A percentile compares a stretch with the other conserved stretches of the same genome.
These are phyloP conservation scores for Testicularia cyperi DNA, from an alignment of 1,284 basidiomycete genomes.

Conservation along the genomic window DNA sequence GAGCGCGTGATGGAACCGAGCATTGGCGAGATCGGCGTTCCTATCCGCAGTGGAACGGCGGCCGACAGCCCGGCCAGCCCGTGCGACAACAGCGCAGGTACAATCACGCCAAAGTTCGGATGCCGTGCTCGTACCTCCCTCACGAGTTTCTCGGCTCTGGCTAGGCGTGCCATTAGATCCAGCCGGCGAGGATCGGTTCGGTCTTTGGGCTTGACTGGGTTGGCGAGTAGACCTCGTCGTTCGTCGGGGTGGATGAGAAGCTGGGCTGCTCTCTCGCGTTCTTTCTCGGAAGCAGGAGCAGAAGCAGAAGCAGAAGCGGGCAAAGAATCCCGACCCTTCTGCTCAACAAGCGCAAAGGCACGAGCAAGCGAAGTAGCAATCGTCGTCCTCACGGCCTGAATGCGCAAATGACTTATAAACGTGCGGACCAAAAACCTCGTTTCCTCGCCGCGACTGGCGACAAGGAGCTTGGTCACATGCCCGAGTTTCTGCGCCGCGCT, in stretches of 20 bases:
- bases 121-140: slow-evolving; percentile 77
- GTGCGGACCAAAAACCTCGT: slow-evolving; percentile 79
- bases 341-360: slow-evolving; percentile 68
- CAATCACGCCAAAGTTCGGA: slow-evolving; percentile 81
- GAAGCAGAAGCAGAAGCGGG: neutral
- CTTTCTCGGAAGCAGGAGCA: slow-evolving; percentile 5
- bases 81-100: slow-evolving; percentile 65
- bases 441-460: slow-evolving; percentile 84
- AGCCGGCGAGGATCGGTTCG: slow-evolving; percentile 50
- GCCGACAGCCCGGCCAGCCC: slow-evolving; percentile 51
- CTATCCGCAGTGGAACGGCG: slow-evolving; percentile 73
- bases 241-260: slow-evolving; percentile 28
- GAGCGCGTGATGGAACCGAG: slow-evolving; percentile 70
- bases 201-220: slow-evolving; percentile 57
- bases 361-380: slow-evolving; percentile 80
- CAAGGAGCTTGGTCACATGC: slow-evolving; percentile 77
- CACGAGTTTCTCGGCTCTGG: slow-evolving; percentile 63
- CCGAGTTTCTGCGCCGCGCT: slow-evolving; percentile 75
- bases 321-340: neutral
- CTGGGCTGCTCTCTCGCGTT: slow-evolving; percentile 16
- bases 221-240: slow-evolving; percentile 47
- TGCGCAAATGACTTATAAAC: slow-evolving; percentile 75
- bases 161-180: slow-evolving; percentile 46
- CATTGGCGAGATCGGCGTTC: slow-evolving; percentile 64
- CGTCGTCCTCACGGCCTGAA: slow-evolving; percentile 80